These are phyloP conservation scores for Perilla frutescens DNA, from an alignment of 257 asterid species.

Conservation along the genomic window DNA sequence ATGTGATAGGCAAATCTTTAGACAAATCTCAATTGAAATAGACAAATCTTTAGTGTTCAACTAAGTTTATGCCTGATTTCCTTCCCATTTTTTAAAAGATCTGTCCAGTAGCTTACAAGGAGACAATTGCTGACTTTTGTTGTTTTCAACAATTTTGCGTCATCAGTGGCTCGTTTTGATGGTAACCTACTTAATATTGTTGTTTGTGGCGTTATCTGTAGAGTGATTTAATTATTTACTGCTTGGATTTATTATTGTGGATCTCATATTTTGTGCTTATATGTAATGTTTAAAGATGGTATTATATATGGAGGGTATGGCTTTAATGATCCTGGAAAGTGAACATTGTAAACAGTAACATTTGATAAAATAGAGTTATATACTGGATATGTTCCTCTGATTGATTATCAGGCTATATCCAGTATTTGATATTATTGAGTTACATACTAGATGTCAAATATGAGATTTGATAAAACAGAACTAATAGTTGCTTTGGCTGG, in stretches of 20 bases:
- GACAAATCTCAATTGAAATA: too few relatives aligned
- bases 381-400: not conserved
- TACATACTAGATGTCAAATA: too few relatives aligned
- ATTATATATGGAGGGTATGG: slow-evolving; percentile 2
- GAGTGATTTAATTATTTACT: not conserved
- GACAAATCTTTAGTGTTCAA: not conserved
- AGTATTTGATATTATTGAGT: too few relatives aligned
- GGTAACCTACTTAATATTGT: not conserved
- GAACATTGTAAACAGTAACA: not conserved
- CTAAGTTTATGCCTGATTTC: not conserved
- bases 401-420: too few relatives aligned
- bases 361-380: not conserved
- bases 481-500: slow-evolving; percentile 18
- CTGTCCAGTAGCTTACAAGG: not conserved
- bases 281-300: slow-evolving; percentile 2
- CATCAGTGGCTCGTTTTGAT: not conserved
- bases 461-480: too few relatives aligned
- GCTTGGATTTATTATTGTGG: not conserved
- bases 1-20: not conserved
- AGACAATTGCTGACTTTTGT: not conserved
- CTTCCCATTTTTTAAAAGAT: not conserved
- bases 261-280: not conserved
- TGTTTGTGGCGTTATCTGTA: not conserved
- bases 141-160: not conserved
- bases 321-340: not conserved